Base-by-base conservation (phyloP, 495 filamentous ascomycete species). In the Penicilliopsis zonata region DNA sequence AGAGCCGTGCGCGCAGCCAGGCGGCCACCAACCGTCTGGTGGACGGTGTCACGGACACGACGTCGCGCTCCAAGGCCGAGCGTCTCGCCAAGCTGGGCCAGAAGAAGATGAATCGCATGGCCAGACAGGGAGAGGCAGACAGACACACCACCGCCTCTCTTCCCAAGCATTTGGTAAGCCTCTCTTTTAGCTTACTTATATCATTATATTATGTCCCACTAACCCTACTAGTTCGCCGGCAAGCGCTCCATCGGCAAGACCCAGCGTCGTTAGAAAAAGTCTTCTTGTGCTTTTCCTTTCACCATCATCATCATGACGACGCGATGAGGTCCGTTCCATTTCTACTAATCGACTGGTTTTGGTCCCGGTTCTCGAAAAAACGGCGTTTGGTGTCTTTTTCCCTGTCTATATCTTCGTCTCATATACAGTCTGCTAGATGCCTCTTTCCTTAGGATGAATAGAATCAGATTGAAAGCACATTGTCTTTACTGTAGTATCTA, bases 41-140 rank as follows among this genome's bases (percentile, higher is more conserved):
- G 19, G 88, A 94, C 35, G 90, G 90, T 63, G 56, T 67, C 24
- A 49, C 48, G 13, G 49, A 55, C 40, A 47, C 50, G 23, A 53
- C 49, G 24, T 63, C 69, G 18, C 70, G 85, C 38, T 71, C 61
- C 15, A 86, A 86, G 67, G 86, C 82, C 12, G 92, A 95, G 54
- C 76, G 77, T 44, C 57, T 86, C 50, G 66, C 70, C 43, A 96
- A 94, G 70, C 56, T 98, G 48, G 69, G 78, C 42, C 90, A 98
- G 76, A 85, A 86, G 71, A 84, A 85, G 77, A 95, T 92, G 86
- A 96, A 98, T 65, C 70, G 88, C 38, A 88, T 92, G 82, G 90
- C 90, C 26, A 76, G 87, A 52, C 77, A 82, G 67, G 90, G 90
- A 61, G 90, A 98, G 66, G 86, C 86, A 22, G 90, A 98, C 74